Base-by-base conservation (phyloP, 495 filamentous ascomycete species). In the Choiromyces venosus region DNA sequence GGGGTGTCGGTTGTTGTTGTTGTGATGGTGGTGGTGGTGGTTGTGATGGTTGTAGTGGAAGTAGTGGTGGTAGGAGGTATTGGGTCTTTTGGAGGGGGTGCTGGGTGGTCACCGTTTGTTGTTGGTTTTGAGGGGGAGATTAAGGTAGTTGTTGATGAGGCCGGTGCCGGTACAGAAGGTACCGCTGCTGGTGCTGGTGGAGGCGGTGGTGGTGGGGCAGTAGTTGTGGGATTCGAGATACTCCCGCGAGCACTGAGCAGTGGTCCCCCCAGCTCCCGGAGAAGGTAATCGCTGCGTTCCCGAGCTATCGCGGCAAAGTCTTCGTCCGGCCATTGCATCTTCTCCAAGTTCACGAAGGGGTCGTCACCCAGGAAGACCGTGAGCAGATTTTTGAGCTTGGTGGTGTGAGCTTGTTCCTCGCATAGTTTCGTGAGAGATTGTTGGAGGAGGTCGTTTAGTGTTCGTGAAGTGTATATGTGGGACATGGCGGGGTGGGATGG, bases 401-500 rank as follows among this genome's bases (percentile, higher is more conserved):
- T 76, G 14, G 79, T 81, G 71, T 81, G 80, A 8, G 67, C 76
- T 33, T 81, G 76, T 46, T 81, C 79, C 42, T 81, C 79, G 66
- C 76, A 79, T 33, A 81, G 72, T 67, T 72, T 82, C 79, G 85
- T 86, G 75, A 85, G 87, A 70, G 86, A 87, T 42, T 94, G 87
- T 46, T 86, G 84, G 16, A 89, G 89, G 82, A 99, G 89, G 69
- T 94, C 87, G 61, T 88, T 89, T n/a, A 99, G 86, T 5, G 91
- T 91, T 73, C 88, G 89, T 14, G 92, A 93, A 2, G 85, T 90
- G 83, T 96, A 98, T 0, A 94, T 88, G 78, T 89, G 86, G 40
- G 93, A 93, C 68, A 97, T 82, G 4, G 92, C 91, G 74, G 93
- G 93, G 80, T 99, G 95, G 46, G 83, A 86, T 5, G 92, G 89